Evolutionary conservation across 2,329 filamentous ascomycete genomes (phyloP).

Genomic region (Claviceps citrina): DNA sequence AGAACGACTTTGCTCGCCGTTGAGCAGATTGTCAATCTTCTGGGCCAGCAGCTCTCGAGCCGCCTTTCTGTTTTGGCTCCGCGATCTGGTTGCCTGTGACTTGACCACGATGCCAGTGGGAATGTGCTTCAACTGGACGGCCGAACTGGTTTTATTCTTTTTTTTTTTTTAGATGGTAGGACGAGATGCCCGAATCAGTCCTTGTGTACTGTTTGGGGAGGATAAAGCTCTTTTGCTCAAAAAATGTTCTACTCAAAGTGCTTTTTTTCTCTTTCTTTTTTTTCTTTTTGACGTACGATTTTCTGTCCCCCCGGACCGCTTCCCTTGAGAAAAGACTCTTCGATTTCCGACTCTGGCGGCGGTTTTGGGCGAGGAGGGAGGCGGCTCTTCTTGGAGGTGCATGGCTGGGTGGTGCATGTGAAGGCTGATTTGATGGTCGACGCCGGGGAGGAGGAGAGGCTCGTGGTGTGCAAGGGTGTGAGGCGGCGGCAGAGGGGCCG

Average conservation of each 20-base stretch:
- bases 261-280: slow-evolving; percentile 61
- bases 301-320: slow-evolving; percentile 90
- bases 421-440: slow-evolving; percentile 11
- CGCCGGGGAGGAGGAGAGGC: not conserved
- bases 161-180: not conserved
- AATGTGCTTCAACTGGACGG: slow-evolving; percentile 80
- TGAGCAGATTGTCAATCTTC: slow-evolving; percentile 53
- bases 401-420: slow-evolving; percentile 17
- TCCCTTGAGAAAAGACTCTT: slow-evolving; percentile 77
- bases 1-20: slow-evolving; percentile 54
- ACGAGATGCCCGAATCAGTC: no score
- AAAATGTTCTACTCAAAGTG: no score
- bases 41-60: slow-evolving; percentile 65
- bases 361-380: slow-evolving; percentile 60
- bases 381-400: slow-evolving; percentile 29
- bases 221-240: no score
- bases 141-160: slow-evolving; percentile 89
- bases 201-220: no score
- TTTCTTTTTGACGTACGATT: slow-evolving; percentile 41
- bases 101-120: slow-evolving; percentile 90
- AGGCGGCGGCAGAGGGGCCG: not conserved
- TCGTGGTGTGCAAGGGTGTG: not conserved
- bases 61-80: slow-evolving; percentile 73
- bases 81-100: slow-evolving; percentile 77
- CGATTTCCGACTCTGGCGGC: slow-evolving; percentile 63